Conservation (phyloP, 164 flowering plant species). For the Magnolia changhungtana region DNA sequence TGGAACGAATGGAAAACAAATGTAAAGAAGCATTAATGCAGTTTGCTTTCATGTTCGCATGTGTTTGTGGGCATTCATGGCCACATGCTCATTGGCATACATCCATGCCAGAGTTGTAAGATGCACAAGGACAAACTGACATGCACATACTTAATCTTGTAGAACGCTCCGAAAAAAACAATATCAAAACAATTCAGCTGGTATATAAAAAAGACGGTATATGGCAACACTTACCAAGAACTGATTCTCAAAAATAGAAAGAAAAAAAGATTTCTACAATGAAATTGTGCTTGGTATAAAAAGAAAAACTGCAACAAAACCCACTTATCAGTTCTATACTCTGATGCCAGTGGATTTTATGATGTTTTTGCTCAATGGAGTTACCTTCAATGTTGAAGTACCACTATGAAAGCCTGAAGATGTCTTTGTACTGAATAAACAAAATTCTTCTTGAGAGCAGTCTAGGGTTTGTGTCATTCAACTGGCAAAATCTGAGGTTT, state of each 20-base stretch:
- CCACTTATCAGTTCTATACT: background rate
- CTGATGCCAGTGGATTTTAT: background rate
- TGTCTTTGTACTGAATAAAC: background rate
- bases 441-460: background rate
- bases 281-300: no score
- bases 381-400: background rate
- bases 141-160: background rate
- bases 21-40: background rate
- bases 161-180: no score
- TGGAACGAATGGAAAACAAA: background rate
- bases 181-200: no score
- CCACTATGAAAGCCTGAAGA: background rate
- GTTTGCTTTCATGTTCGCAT: background rate
- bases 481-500: no score
- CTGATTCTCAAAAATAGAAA: no score
- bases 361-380: background rate
- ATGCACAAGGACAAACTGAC: background rate
- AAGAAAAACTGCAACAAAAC: no score
- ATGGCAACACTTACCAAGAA: no score
- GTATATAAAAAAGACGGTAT: no score
- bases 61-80: background rate
- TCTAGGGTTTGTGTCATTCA: background rate
- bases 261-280: no score
- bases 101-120: background rate
- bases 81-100: background rate